phyloP scores from a whole-genome alignment of 176 grass and related monocot genomes.

The Otatea glauca region DNA sequence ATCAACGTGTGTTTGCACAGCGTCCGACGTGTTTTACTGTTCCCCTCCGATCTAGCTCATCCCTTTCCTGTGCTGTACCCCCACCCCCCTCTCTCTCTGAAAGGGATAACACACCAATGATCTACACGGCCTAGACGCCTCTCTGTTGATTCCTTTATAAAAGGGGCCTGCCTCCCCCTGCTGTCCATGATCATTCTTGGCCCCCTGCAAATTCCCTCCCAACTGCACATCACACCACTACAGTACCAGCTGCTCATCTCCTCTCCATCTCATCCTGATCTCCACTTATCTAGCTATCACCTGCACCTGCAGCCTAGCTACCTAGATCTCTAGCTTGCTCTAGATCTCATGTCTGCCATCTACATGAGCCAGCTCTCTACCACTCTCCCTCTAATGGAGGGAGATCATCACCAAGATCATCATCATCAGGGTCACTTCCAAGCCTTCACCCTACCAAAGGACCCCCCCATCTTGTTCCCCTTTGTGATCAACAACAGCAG shows the following conservation, averaged over 20 bases:
- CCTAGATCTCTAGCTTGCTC: slow-evolving; percentile 28
- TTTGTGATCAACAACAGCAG: slow-evolving; percentile 63
- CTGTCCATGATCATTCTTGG: slow-evolving; percentile 51
- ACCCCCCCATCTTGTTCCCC: slow-evolving; percentile 55
- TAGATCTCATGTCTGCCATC: slow-evolving; percentile 60
- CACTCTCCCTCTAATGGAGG: slow-evolving; percentile 67
- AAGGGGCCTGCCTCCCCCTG: slow-evolving; percentile 46
- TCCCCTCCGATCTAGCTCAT: slow-evolving; percentile 45
- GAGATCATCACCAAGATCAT: slow-evolving; percentile 63
- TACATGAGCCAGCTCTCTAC: slow-evolving; percentile 81
- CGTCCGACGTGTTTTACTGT: slow-evolving; percentile 63
- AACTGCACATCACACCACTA: slow-evolving; percentile 36
- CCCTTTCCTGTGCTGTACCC: slow-evolving; percentile 38
- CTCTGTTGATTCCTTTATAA: slow-evolving; percentile 68
- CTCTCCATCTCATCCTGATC: background rate
- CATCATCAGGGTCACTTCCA: slow-evolving; percentile 59
- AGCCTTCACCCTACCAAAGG: slow-evolving; percentile 60
- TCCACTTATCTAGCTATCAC: background rate
- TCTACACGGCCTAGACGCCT: slow-evolving; percentile 47
- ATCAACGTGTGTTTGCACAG: slow-evolving; percentile 49
- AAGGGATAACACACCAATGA: slow-evolving; percentile 56
- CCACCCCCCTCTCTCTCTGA: slow-evolving; percentile 20
- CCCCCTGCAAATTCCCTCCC: slow-evolving; percentile 45
- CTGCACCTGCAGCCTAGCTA: background rate
- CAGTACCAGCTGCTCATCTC: background rate